A percentile compares a stretch with the other conserved stretches of the same genome.
These are phyloP conservation scores for Geotrichum ghanense DNA, from an alignment of 805 yeast species.

Conservation along the genomic window DNA sequence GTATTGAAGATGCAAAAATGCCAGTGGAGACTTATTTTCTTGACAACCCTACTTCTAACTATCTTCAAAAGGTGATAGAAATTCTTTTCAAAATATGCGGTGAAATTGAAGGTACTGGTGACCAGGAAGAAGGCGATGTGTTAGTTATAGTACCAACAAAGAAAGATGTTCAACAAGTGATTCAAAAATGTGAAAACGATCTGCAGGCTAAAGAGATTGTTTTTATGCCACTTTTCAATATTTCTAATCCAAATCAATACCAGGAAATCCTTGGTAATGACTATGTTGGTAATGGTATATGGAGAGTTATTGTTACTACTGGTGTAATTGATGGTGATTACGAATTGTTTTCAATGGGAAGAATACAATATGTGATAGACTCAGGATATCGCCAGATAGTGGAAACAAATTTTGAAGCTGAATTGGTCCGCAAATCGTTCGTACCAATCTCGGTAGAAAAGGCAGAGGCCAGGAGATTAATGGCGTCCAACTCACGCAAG, in stretches of 20 bases:
- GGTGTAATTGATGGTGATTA: not conserved
- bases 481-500: constrained; percentile 51
- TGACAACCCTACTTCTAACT: constrained; percentile 48
- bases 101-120: constrained; percentile 26
- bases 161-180: constrained; percentile 1
- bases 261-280: not conserved
- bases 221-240: not conserved
- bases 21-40: constrained; percentile 66
- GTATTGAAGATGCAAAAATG: not conserved
- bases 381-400: constrained; percentile 12
- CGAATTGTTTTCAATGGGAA: not conserved
- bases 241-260: not conserved
- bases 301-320: constrained; percentile 2
- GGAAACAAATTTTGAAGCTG: constrained; percentile 71
- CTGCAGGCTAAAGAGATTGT: not conserved
- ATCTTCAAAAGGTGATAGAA: constrained; percentile 64
- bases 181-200: not conserved
- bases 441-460: constrained; percentile 42
- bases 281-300: not conserved
- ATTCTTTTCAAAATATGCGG: constrained; percentile 50
- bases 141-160: constrained; percentile 3
- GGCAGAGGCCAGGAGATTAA: constrained; percentile 33
- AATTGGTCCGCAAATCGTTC: constrained; percentile 45
- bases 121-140: constrained; percentile 35
- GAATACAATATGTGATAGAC: not conserved